These are phyloP conservation scores for Suillus discolor DNA, from an alignment of 768 basidiomycete genomes.

Conservation along the genomic window DNA sequence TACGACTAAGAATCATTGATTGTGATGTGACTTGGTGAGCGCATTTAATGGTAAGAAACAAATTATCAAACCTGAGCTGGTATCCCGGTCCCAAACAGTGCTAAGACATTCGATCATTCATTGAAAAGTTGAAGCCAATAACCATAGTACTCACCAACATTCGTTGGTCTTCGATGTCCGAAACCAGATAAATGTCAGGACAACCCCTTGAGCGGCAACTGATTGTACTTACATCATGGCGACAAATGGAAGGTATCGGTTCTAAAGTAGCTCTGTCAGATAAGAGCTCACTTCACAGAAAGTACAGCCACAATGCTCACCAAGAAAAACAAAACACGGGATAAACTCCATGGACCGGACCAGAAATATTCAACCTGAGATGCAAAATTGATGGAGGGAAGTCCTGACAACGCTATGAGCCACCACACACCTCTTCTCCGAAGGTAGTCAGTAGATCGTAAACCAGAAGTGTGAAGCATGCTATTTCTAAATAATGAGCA, in stretches of 20 bases:
- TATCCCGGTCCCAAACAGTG: constrained; percentile 6
- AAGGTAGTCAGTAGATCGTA: constrained; percentile 14
- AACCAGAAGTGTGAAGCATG: constrained; percentile 13
- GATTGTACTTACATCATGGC: constrained; percentile 10
- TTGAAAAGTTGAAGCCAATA: neutral
- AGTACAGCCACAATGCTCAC: neutral
- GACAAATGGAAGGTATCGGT: constrained; percentile 11
- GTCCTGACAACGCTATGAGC: neutral
- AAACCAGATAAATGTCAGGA: neutral
- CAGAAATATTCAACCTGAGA: constrained; percentile 14
- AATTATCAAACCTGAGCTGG: constrained; percentile 4
- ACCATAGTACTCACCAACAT: constrained; percentile 3
- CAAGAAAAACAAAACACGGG: constrained; percentile 12
- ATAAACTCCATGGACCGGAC: constrained; percentile 13
- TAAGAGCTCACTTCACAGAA: neutral
- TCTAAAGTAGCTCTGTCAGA: constrained; percentile 5
- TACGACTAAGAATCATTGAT: constrained; percentile 1
- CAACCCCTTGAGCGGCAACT: neutral
- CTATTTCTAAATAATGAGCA: constrained; percentile 13
- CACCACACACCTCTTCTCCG: constrained; percentile 10
- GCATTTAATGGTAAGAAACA: neutral
- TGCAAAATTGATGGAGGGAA: neutral
- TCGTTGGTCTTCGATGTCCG: neutral
- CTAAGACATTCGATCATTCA: constrained; percentile 1
- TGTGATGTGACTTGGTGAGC: neutral